Conservation (phyloP, 768 basidiomycete genomes). For the Exsudoporus frostii region DNA sequence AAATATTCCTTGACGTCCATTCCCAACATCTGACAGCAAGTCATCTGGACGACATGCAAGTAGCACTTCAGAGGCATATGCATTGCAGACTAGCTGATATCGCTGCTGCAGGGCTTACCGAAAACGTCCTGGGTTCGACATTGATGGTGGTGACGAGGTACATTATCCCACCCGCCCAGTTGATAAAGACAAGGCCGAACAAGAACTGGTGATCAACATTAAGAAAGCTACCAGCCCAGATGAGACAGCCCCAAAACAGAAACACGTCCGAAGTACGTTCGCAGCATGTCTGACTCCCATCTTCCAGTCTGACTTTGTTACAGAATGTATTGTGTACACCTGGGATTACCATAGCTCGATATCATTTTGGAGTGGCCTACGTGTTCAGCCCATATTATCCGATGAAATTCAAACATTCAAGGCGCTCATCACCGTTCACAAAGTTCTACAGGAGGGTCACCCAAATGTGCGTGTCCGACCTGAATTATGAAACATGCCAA, state of each 20-base stretch:
- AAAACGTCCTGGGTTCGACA: slow-evolving; percentile 50
- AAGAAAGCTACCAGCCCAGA: slow-evolving; percentile 98
- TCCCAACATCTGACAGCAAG: slow-evolving; percentile 1
- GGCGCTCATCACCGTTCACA: slow-evolving; percentile 95
- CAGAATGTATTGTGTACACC: slow-evolving; percentile 98
- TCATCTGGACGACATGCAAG: slow-evolving; percentile 24
- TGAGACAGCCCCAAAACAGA: slow-evolving; percentile 97
- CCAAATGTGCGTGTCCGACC: slow-evolving; percentile 59
- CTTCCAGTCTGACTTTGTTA: slow-evolving; percentile 10
- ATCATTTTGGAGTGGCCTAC: slow-evolving; percentile 95
- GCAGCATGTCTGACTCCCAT: slow-evolving; percentile 8
- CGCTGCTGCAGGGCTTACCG: slow-evolving; percentile 29
- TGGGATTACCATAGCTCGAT: slow-evolving; percentile 99
- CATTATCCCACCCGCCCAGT: slow-evolving; percentile 97
- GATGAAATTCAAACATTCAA: slow-evolving; percentile 99
- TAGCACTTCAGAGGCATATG: slow-evolving; percentile 4
- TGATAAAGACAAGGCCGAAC: slow-evolving; percentile 97
- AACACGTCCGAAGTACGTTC: slow-evolving; percentile 93
- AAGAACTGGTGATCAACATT: slow-evolving; percentile 90
- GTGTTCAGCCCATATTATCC: slow-evolving; percentile 94
- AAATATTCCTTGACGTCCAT: slow-evolving; percentile 1
- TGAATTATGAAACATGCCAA: background rate
- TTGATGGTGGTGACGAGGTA: slow-evolving; percentile 69
- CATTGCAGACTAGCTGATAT: slow-evolving; percentile 8
- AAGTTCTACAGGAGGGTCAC: slow-evolving; percentile 97